Evolutionary conservation across 192 early-diverging fungal genomes (phyloP).

Genomic region (Backusella circina): DNA sequence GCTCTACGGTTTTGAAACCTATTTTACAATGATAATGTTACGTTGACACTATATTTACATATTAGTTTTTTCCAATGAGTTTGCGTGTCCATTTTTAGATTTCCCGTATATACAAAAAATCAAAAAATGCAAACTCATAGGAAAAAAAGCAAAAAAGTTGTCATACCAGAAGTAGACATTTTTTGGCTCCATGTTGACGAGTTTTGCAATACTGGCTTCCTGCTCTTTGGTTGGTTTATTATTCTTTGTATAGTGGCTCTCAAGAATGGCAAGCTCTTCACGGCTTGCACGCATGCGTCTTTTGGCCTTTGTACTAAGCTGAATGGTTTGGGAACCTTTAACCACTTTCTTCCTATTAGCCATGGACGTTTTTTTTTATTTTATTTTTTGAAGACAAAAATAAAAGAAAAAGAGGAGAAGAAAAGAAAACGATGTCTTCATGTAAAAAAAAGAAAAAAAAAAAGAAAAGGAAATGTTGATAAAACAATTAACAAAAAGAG

Average conservation of each 20-base stretch:
- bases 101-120: too few relatives aligned
- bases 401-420: not conserved
- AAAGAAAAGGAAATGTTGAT: not conserved
- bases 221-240: not conserved
- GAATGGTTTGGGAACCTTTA: not conserved
- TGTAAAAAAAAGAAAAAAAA: too few relatives aligned
- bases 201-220: not conserved
- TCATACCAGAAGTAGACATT: not conserved
- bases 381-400: not conserved
- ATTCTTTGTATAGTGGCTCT: not conserved
- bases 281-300: not conserved
- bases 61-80: too few relatives aligned
- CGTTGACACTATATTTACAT: too few relatives aligned
- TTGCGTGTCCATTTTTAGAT: too few relatives aligned
- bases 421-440: not conserved
- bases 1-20: conserved; percentile 9
- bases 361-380: not conserved
- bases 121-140: too few relatives aligned
- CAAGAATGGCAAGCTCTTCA: not conserved
- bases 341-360: not conserved
- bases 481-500: not conserved
- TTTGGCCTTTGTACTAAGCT: not conserved
- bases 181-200: not conserved
- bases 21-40: not conserved
- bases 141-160: too few relatives aligned